Conservation (phyloP, 31 red algal genomes). For the Pterothamnion heteromorphum region DNA sequence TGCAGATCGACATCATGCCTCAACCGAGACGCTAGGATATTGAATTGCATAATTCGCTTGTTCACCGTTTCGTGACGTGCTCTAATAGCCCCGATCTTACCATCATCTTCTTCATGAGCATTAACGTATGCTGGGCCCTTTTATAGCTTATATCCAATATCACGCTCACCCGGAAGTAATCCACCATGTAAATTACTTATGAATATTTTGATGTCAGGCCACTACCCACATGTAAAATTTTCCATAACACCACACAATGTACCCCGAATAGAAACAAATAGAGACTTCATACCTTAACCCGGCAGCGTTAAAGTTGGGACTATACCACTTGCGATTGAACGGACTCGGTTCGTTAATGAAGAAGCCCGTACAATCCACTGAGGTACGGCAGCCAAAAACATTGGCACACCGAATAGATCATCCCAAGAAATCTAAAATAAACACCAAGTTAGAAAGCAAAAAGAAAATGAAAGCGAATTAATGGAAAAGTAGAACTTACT, state of each 20-base stretch:
- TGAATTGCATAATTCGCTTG: background rate
- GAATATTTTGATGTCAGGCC: conserved; percentile 1
- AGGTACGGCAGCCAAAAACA: background rate
- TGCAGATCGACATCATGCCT: conserved; percentile 3
- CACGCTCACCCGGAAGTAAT: background rate
- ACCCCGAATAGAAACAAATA: background rate
- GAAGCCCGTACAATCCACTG: conserved; percentile 1
- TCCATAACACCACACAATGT: conserved; percentile 12
- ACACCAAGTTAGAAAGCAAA: too few relatives aligned
- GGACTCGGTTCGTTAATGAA: conserved; percentile 4
- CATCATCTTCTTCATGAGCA: background rate
- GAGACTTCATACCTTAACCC: conserved; percentile 30
- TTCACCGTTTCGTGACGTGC: background rate
- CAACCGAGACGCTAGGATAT: background rate
- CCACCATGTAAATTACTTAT: background rate
- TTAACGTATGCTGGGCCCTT: background rate
- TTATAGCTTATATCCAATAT: background rate
- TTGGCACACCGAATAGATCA: too few relatives aligned
- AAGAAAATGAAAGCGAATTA: too few relatives aligned
- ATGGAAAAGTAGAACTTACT: too few relatives aligned
- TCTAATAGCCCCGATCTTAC: background rate
- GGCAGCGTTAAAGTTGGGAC: background rate
- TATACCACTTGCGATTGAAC: conserved; percentile 6
- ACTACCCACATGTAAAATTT: background rate
- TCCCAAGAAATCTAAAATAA: too few relatives aligned